Base-by-base conservation (phyloP, 768 basidiomycete species). In the Leccinum aurantiacum region DNA sequence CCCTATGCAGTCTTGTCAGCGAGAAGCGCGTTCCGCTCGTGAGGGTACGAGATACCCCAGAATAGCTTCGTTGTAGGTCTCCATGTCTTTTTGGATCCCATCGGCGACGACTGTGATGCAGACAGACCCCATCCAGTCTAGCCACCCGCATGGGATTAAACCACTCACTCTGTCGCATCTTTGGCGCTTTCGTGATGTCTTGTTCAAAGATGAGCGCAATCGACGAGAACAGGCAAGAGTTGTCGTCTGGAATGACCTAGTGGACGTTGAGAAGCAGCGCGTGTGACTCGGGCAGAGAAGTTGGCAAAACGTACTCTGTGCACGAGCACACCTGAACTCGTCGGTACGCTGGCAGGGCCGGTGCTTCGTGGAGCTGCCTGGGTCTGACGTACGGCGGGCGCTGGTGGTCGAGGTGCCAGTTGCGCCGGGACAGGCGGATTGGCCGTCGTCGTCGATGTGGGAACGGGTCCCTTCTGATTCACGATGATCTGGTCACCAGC, bases 161-260 rank as follows among this genome's bases (percentile, higher is more conserved):
- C 29, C 44, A 71, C 83, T 61, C 65, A 95, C 94, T 84, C 74
- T 90, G 80, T 46, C 95, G 83, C 69, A 97, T 82, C 61, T 79
- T 75, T 25, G 79, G 77, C 2, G 89, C 90, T 60, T 87, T 87
- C n/a, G 80, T 74, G 13, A 89, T 87, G 59, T 85, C 86, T 67
- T 95, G 93, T 69, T 89, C 86, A 67, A 98, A 95, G 2, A 96
- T 78, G 46, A 96, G 77, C 15, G 91, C 92, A 49, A 93, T 79
- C 3, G 94, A 87, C 3, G 90, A 90, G 77, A 98, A 98, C 31
- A 98, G 78, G 73, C 96, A 98, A 1, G 93, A 91, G 68, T 98
- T 98, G 75, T 98, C 96, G 68, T 98, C 96, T n/a, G 95, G 95
- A 17, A 96, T 93, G 57, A 94, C 81, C 85, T 91, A 25, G 15